Evolutionary conservation across 495 filamentous ascomycete species (phyloP).

Genomic region (Emericellopsis terricola): DNA sequence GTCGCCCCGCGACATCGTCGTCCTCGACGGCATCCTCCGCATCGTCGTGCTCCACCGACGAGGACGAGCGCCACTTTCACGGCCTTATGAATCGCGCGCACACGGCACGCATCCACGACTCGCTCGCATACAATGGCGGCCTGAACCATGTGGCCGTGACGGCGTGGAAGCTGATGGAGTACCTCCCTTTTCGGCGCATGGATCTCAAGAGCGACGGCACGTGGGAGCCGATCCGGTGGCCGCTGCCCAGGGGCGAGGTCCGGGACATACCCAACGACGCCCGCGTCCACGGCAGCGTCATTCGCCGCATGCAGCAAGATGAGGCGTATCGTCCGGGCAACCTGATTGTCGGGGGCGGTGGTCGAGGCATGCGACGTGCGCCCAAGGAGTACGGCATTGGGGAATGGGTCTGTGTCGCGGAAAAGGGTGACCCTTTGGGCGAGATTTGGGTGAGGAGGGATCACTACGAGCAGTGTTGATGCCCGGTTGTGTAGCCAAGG

Average conservation of each 20-base stretch:
- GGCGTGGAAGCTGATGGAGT: constrained; percentile 73
- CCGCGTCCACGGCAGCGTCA: constrained; percentile 54
- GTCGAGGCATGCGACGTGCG: constrained; percentile 41
- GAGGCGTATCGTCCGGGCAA: constrained; percentile 60
- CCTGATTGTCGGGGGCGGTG: constrained; percentile 63
- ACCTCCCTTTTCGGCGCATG: constrained; percentile 70
- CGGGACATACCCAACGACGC: constrained; percentile 61
- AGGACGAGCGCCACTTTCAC: constrained; percentile 14
- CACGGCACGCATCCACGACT: constrained; percentile 55
- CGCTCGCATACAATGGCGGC: constrained; percentile 48
- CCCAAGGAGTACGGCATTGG: constrained; percentile 47
- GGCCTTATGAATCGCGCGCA: constrained; percentile 40
- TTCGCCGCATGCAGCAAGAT: constrained; percentile 51
- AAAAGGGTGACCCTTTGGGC: constrained; percentile 46
- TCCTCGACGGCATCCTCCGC: not conserved
- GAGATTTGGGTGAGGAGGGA: constrained; percentile 36
- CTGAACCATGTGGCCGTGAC: constrained; percentile 38
- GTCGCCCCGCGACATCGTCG: constrained; percentile 1
- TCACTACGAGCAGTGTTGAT: too few species aligned
- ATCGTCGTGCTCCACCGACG: not conserved
- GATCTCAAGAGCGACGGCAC: constrained; percentile 54
- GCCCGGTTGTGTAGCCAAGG: too few species aligned
- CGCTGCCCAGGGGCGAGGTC: constrained; percentile 61
- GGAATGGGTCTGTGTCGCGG: constrained; percentile 47
- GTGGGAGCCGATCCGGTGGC: constrained; percentile 72